A percentile compares a stretch with the other conserved stretches of the same genome.
phyloP scores from a whole-genome alignment of 2,329 filamentous ascomycete species.

The Pseudogymnoascus sp. region DNA sequence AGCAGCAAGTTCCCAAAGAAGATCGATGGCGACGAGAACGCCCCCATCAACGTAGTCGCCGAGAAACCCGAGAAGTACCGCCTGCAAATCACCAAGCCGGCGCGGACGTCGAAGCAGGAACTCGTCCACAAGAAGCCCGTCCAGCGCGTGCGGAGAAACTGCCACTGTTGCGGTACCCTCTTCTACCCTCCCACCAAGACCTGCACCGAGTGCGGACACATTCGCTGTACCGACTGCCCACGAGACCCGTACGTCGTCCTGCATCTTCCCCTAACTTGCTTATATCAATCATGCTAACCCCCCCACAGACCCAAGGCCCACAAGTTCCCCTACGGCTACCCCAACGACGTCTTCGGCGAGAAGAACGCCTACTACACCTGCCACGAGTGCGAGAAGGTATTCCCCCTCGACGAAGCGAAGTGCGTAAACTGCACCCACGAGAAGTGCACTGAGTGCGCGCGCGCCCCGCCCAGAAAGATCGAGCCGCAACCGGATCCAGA shows the following conservation, averaged over 20 bases:
- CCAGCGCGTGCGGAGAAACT: constrained; percentile 66
- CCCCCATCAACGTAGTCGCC: constrained; percentile 22
- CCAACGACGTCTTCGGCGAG: constrained; percentile 41
- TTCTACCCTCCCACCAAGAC: constrained; percentile 52
- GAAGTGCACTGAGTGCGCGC: constrained; percentile 50
- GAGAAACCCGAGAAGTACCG: constrained; percentile 33
- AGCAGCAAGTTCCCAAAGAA: neutral
- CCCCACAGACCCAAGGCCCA: constrained; percentile 50
- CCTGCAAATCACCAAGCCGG: constrained; percentile 49
- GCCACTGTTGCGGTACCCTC: constrained; percentile 61
- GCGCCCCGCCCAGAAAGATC: constrained; percentile 38
- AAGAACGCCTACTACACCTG: constrained; percentile 48
- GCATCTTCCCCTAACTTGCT: neutral
- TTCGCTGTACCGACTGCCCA: constrained; percentile 71
- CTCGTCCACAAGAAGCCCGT: constrained; percentile 61
- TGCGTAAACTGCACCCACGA: constrained; percentile 54
- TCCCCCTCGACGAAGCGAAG: constrained; percentile 35
- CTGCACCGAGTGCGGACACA: constrained; percentile 62
- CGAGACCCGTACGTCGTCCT: constrained; percentile 59
- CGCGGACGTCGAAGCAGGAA: constrained; percentile 59
- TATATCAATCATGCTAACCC: constrained; percentile 13
- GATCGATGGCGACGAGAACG: constrained; percentile 9
- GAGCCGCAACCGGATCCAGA: constrained; percentile 55
- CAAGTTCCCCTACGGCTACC: constrained; percentile 63
- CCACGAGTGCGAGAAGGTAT: constrained; percentile 52